Evolutionary conservation across 331 rosid genomes (phyloP), one percentile per base, ranked within the genome.

Genomic region (Acacia concinna): DNA sequence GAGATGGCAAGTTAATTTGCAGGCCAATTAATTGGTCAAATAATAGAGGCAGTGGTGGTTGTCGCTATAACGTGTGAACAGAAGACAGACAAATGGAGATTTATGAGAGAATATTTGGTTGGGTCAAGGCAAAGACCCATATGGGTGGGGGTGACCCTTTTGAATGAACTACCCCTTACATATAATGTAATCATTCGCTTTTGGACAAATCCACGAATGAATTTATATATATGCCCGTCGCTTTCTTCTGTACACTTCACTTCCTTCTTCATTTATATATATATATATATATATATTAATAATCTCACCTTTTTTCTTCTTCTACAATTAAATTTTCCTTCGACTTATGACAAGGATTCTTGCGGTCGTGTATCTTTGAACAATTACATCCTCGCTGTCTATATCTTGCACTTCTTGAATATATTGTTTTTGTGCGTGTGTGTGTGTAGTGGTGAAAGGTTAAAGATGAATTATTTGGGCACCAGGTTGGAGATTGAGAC

Each of bases 401-500:
- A n/a, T 49, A 25, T 30, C 62, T 71, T 71, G 43, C 43, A 5
- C 46, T 17, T 47, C 12, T 32, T 62, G 17, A 71, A 32, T 8
- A 8, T 49, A 46, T 38, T 38, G 2, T 38, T 8, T 38, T 8
- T 6, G 38, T 0, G 38, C 7, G 38, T 2, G 38, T 0, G 41
- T 8, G 41, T 46, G 1, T 46, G 6, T 46, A 15, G 23, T 49
- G 56, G 23, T 6, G 1, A 49, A 6, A 38, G 41, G 11, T 38
- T n/a, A n/a, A n/a, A 49, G 56, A 7, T 17, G 52, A 20, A 52
- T 52, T 56, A 56, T 31, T 71, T 49, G 75, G 9, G 41, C 41
- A 46, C 35, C 34, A 47, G 62, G 47, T 31, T 52, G 44, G 44
- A 34, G 66, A 73, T 73, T 73, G 49, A 54, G 66, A 73, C 49